A percentile compares a stretch with the other conserved stretches of the same genome.
Evolutionary conservation across 495 filamentous ascomycete genomes (phyloP).

Genomic region (Penicillium bovifimosum): DNA sequence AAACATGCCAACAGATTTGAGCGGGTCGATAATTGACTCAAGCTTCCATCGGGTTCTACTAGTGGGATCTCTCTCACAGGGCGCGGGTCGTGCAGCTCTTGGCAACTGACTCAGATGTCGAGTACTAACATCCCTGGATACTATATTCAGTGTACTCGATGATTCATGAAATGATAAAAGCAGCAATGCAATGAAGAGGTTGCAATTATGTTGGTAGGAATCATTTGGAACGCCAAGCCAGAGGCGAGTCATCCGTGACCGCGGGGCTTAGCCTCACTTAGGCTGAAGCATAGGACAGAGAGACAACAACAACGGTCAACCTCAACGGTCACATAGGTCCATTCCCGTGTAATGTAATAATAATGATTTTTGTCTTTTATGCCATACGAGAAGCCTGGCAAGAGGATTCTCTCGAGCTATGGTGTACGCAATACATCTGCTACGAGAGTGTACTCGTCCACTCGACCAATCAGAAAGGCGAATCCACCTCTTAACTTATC

Average conservation of each 20-base stretch:
- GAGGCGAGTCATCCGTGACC: constrained; percentile 15
- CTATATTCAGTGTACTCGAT: background rate
- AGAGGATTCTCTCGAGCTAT: background rate
- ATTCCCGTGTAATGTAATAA: no score
- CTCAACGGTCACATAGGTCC: no score
- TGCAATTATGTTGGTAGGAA: background rate
- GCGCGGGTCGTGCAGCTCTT: constrained; percentile 12
- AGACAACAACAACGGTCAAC: no score
- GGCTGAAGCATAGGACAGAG: background rate
- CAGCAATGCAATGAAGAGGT: background rate
- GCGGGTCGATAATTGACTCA: constrained; percentile 14
- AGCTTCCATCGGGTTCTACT: constrained; percentile 29
- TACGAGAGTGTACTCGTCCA: no score
- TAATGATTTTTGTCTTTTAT: no score
- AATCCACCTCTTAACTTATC: no score
- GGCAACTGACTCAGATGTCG: constrained; percentile 17
- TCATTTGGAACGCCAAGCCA: constrained; percentile 6
- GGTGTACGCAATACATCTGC: no score
- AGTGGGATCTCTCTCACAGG: constrained; percentile 19
- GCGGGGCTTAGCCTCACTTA: constrained; percentile 3
- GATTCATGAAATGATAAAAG: background rate
- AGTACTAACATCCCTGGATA: constrained; percentile 7
- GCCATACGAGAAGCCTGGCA: background rate
- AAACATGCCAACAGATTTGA: constrained; percentile 11
- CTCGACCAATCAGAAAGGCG: constrained; percentile 3